Conservation (phyloP, 257 asterid genomes). For the Cinchona pubescens region DNA sequence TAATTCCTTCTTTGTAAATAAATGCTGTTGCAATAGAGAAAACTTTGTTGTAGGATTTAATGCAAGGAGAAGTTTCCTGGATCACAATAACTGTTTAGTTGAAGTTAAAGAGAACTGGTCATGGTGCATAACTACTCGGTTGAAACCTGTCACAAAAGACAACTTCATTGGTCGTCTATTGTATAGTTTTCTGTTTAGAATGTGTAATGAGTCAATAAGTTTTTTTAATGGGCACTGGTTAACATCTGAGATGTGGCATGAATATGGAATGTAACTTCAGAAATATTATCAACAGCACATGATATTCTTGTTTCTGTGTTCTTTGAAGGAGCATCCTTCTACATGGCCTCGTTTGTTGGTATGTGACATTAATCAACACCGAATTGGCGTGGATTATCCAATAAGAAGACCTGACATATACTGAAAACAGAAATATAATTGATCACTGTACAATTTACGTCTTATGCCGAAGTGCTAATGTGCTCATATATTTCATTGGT, state of each 20-base stretch:
- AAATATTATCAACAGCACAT: neutral
- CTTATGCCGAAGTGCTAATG: neutral
- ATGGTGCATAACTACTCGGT: neutral
- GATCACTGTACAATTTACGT: neutral
- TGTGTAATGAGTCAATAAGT: neutral
- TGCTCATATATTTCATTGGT: neutral
- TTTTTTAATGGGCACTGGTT: no score
- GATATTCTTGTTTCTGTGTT: neutral
- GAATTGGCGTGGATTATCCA: neutral
- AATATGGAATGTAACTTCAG: neutral
- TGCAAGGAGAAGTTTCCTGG: neutral
- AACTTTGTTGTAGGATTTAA: neutral
- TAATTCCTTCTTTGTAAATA: neutral
- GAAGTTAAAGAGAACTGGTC: neutral
- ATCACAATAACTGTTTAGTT: neutral
- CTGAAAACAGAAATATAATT: neutral
- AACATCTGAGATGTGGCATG: slow-evolving; percentile 5
- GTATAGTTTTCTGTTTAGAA: neutral
- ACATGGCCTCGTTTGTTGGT: neutral
- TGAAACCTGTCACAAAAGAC: neutral
- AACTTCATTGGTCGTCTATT: neutral
- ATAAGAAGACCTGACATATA: neutral
- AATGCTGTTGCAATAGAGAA: neutral
- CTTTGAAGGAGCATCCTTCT: neutral
- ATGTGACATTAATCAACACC: neutral